Percentiles rank a stretch among this genome's conserved stretches.
Conservation (phyloP, 2,329 filamentous ascomycete genomes). For the Chaetothyriales sp. region DNA sequence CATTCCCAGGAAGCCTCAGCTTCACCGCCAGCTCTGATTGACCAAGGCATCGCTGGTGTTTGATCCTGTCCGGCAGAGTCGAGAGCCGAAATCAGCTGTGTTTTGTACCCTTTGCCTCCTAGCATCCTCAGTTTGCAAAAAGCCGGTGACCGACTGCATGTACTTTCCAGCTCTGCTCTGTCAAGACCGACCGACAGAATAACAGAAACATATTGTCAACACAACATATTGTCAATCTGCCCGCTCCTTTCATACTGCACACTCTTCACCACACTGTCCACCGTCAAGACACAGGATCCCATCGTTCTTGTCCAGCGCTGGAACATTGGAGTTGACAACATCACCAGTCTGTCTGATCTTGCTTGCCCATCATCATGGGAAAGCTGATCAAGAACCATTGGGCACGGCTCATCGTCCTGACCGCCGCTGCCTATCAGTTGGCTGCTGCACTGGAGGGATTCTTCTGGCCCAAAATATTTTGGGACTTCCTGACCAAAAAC, state of each 20-base stretch:
- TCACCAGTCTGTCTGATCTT: no score
- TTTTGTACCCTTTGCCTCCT: neutral
- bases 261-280: neutral
- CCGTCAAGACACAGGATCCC: neutral
- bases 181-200: neutral
- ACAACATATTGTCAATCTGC: neutral
- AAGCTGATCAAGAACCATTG: slow-evolving; percentile 99
- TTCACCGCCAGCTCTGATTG: neutral
- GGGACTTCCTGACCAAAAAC: slow-evolving; percentile 86
- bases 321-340: no score
- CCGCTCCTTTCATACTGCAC: neutral
- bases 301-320: slow-evolving; percentile 5
- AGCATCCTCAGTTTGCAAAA: neutral
- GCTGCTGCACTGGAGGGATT: slow-evolving; percentile 69
- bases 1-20: neutral
- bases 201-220: no score
- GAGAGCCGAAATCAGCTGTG: neutral
- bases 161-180: neutral
- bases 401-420: slow-evolving; percentile 84
- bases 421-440: slow-evolving; percentile 71
- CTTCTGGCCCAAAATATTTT: slow-evolving; percentile 99
- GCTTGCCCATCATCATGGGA: slow-evolving; percentile 79
- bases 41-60: neutral
- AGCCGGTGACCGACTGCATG: neutral
- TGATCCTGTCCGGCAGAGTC: neutral